Percentiles rank a stretch among this genome's conserved stretches.
Evolutionary conservation across 2,329 filamentous ascomycete genomes (phyloP).

Genomic region (Botrytis medusae): DNA sequence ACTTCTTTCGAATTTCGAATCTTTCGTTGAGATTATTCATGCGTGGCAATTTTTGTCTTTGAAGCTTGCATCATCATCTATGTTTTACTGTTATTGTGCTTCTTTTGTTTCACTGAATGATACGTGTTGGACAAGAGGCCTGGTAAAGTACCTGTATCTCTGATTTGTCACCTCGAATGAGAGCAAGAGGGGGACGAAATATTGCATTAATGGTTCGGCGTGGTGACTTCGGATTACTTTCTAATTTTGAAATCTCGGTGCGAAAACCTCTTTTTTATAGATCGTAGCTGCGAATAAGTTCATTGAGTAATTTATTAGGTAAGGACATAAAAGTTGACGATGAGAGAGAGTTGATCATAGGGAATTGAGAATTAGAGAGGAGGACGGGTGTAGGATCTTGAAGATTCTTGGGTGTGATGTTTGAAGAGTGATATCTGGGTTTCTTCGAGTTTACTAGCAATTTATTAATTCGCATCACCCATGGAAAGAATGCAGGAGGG

Average conservation of each 20-base stretch:
- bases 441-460: accelerated
- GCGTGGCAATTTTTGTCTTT: neutral
- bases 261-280: neutral
- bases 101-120: neutral
- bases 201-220: neutral
- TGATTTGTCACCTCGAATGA: neutral
- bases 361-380: neutral
- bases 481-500: neutral
- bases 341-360: too few relatives aligned
- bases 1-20: neutral
- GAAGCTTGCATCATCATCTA: neutral
- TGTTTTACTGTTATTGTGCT: neutral
- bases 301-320: neutral
- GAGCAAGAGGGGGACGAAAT: neutral
- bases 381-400: neutral
- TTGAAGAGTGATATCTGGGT: neutral
- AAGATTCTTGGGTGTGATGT: neutral
- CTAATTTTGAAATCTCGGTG: too few relatives aligned
- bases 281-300: neutral
- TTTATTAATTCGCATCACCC: neutral
- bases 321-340: neutral
- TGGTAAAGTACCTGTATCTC: neutral
- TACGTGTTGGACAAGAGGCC: neutral
- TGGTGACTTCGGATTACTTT: neutral
- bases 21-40: neutral